phyloP scores from a whole-genome alignment of 176 grass and related monocot genomes.

The Eremochloa ophiuroides region DNA sequence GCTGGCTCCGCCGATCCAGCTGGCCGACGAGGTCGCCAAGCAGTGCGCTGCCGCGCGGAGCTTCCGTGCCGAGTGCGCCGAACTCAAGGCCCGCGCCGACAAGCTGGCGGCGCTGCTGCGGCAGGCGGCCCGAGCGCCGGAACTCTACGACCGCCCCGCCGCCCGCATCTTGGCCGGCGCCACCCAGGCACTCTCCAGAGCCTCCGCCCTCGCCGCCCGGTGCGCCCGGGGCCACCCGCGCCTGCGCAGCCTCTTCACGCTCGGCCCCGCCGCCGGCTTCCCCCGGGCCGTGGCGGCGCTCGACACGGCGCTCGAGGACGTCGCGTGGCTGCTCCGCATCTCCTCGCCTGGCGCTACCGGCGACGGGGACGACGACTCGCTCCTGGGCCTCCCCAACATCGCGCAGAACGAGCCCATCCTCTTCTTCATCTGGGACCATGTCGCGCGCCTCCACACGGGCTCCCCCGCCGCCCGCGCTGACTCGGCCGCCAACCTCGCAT shows the following conservation, averaged over 20 bases:
- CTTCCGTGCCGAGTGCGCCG: conserved; percentile 56
- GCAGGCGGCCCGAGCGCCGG: conserved; percentile 65
- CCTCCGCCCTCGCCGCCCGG: conserved; percentile 38
- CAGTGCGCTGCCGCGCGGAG: conserved; percentile 40
- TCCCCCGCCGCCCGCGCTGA: conserved; percentile 43
- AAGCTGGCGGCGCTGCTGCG: conserved; percentile 75
- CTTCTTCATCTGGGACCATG: conserved; percentile 70
- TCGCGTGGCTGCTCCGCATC: conserved; percentile 77
- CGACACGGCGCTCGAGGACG: conserved; percentile 69
- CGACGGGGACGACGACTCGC: conserved; percentile 25
- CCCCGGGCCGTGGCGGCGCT: conserved; percentile 44
- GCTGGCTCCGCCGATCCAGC: conserved; percentile 80
- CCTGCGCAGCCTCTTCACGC: conserved; percentile 51
- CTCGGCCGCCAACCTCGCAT: conserved; percentile 57
- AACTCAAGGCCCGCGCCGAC: conserved; percentile 59
- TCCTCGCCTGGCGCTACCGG: conserved; percentile 42
- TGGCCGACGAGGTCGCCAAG: conserved; percentile 75
- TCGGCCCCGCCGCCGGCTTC: conserved; percentile 66
- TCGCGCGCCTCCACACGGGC: conserved; percentile 61
- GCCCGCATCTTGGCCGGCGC: conserved; percentile 52
- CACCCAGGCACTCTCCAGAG: conserved; percentile 49
- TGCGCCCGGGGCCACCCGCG: conserved; percentile 61
- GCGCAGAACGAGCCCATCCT: conserved; percentile 72
- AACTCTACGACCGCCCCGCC: conserved; percentile 86
- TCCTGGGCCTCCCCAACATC: conserved; percentile 63